Percentiles rank a stretch among this genome's conserved stretches.
Evolutionary conservation across 2,329 filamentous ascomycete species (phyloP).

Genomic region (Ophiostoma tasmaniense): DNA sequence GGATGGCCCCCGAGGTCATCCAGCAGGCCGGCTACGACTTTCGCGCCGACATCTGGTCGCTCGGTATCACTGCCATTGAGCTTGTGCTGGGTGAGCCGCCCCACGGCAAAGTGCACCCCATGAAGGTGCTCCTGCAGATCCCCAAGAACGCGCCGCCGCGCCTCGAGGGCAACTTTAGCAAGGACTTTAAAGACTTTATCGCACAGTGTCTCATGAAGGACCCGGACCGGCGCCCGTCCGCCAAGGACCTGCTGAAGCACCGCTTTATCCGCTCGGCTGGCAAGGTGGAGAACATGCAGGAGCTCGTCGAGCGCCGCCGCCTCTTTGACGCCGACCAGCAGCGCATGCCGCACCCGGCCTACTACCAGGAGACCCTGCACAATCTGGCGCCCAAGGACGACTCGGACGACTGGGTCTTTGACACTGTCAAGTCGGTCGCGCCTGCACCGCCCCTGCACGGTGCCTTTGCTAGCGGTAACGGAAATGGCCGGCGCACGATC

Average conservation of each 20-base stretch:
- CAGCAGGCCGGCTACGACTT: slow-evolving; percentile 76
- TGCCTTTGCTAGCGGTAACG: neutral
- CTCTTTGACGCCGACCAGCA: slow-evolving; percentile 70
- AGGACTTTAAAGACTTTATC: slow-evolving; percentile 90
- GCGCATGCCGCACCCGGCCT: slow-evolving; percentile 62
- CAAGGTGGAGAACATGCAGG: slow-evolving; percentile 78
- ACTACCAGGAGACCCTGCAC: slow-evolving; percentile 87
- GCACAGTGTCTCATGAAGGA: slow-evolving; percentile 87
- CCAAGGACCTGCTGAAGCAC: slow-evolving; percentile 80
- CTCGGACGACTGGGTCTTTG: slow-evolving; percentile 88
- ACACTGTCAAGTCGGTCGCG: slow-evolving; percentile 72
- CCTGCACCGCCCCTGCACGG: slow-evolving; percentile 35
- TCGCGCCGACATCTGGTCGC: slow-evolving; percentile 88
- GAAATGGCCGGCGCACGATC: slow-evolving; percentile 33
- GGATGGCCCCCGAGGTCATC: slow-evolving; percentile 95
- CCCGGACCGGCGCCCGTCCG: slow-evolving; percentile 71
- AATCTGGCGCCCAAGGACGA: slow-evolving; percentile 59
- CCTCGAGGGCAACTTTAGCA: slow-evolving; percentile 77
- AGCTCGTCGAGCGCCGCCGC: slow-evolving; percentile 75
- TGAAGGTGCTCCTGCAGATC: slow-evolving; percentile 89
- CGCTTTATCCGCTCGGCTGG: slow-evolving; percentile 81
- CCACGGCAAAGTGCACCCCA: slow-evolving; percentile 74
- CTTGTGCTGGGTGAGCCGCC: slow-evolving; percentile 85
- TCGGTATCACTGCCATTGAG: slow-evolving; percentile 88
- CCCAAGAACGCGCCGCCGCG: slow-evolving; percentile 79